Base-by-base conservation (phyloP, 805 yeast genomes). In the Grigorovia humatica region DNA sequence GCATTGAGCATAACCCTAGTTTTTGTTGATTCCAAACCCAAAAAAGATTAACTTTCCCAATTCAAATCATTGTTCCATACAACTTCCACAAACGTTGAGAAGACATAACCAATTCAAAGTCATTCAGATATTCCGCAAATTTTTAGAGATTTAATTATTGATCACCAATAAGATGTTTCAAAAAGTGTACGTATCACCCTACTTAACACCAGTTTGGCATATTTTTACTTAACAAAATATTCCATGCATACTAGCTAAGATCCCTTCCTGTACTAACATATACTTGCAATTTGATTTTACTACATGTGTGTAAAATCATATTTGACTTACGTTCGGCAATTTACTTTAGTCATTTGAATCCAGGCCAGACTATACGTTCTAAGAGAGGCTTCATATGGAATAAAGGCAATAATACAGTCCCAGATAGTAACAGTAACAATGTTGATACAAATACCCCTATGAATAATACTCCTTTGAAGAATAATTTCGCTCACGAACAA, bases 341-440 rank as follows among this genome's bases (percentile, higher is more conserved):
- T 41, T 18, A 40, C 43, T 18, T 11, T 46, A 70, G 72, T 51
- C 75, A 73, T 52, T 55, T 73, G 52, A 72, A 72, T 57, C 74
- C 74, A 47, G 76, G 76, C 5, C 77, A 74, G 54, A 74, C 77
- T 1, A 73, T 74, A 51, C 68, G 72, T 47, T 70, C 78, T 15
- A 71, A 77, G 1, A 66, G 76, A 54, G 78, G 76, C 1, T 74
- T 74, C 61, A 73, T 69, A 55, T 70, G 73, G 67, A 65, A 68
- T 30, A 55, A 55, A 19, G 56, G 55, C 18, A 47, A 57, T 6
- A 35, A 23, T 20, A 42, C 51, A 13, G 41, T 27, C 19, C 35
- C 19, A 13, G 46, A 48, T 17, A 43, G n/a, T 19, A 29, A 48
- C 17, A 27, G 40, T n/a, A 12, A 17, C n/a, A 43, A 30, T n/a